Evolutionary conservation across 1,139 yeast genomes (phyloP), one percentile per base, ranked within the genome.

Genomic region (Meyerozyma smithsonii): DNA sequence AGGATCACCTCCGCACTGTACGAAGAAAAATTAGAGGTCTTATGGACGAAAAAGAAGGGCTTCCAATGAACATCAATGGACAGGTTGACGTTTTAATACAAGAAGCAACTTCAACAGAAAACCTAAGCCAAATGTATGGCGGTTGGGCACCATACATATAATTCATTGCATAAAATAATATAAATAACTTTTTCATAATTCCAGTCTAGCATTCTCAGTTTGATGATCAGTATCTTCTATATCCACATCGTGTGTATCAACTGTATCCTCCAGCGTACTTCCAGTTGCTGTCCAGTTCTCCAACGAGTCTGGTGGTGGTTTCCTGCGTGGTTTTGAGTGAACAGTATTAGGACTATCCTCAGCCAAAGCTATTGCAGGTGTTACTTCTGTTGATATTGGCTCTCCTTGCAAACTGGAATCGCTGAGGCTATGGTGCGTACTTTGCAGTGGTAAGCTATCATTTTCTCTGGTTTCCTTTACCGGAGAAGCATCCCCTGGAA

Each of bases 21-120:
- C 69, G 95, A 44, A 74, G 87, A 49, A 90, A 92, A 55, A 77
- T 94, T 37, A 72, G 95, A 52, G 98, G 98, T 4, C 59, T 71
- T 28, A 74, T 89, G 26, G 77, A 85, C 46, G 87, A 84, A 34
- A 80, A 83, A 18, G 95, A 87, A 50, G 90, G 94, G 0, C 68
- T 89, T 36, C 88, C 96, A 0, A 77, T 92, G 68, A 87, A 95
- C 62, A 86, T 90, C 3, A 83, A 85, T 41, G 97, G 97, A 0
- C 97, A 92, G 54, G 96, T 89, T 1, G 97, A 92, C 54, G 81
- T 85, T 25, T 72, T 92, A 43, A 85, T 92, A 37, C 90, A 85
- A 51, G 88, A 85, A 46, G 95, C 98, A 0, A 75, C 86, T 0
- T 81, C 88, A 4, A 66, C 69, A 5, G 86, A 81, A 39, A 81